Percentiles rank a stretch among this genome's conserved stretches.
phyloP scores from a whole-genome alignment of 208 protist genomes.

The Trichomonas gallinae region DNA sequence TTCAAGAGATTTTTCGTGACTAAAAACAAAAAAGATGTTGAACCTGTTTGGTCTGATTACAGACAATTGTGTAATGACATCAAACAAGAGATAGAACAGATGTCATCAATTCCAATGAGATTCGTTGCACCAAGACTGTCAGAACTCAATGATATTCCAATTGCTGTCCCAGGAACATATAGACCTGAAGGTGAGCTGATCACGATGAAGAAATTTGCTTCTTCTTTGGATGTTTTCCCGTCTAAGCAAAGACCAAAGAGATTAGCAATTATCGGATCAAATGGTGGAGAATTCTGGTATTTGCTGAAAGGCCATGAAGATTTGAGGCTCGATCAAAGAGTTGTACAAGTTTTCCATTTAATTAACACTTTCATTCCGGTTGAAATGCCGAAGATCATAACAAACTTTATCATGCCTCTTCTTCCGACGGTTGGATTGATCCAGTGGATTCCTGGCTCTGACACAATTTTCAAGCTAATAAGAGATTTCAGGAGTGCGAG shows the following conservation, averaged over 20 bases:
- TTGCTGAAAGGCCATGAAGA: neutral
- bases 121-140: neutral
- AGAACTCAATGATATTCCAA: neutral
- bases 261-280: neutral
- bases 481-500: neutral
- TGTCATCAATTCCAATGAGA: neutral
- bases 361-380: neutral
- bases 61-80: neutral
- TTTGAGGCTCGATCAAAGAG: neutral
- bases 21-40: neutral
- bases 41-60: neutral
- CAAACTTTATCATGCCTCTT: neutral
- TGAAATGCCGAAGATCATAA: neutral
- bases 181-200: neutral
- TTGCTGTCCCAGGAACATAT: neutral
- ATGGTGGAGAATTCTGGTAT: slow-evolving; percentile 7
- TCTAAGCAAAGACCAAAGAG: neutral
- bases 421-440: neutral
- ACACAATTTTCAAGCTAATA: neutral
- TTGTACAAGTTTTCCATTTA: neutral
- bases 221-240: neutral
- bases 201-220: neutral
- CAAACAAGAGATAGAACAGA: neutral
- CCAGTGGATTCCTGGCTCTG: neutral
- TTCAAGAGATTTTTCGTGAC: neutral